Base-by-base conservation (phyloP, 257 asterid genomes). In the Rubia yunnanensis region DNA sequence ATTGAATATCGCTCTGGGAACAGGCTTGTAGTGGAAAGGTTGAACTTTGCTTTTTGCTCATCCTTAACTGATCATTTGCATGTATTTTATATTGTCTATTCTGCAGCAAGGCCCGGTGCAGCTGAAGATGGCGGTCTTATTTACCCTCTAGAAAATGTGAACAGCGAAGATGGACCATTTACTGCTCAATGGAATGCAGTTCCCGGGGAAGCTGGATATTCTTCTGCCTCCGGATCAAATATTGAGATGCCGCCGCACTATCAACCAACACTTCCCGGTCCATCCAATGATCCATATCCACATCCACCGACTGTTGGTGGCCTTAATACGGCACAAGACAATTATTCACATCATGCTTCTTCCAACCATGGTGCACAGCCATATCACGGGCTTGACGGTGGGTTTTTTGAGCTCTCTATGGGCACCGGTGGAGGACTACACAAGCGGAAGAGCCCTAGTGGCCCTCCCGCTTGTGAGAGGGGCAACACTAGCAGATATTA, bases 401-500 rank as follows among this genome's bases (percentile, higher is more conserved):
- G 85, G 49, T 76, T 74, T 69, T 75, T 72, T 31, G 81, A 90
- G 72, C 83, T 70, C 69, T 56, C 80, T 36, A 65, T 75, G 73
- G 81, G 77, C 75, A 83, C 66, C 65, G 63, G 78, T 60, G 79
- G 90, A 77, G 91, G 95, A 56, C 80, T 79, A 22, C 76, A 78
- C 82, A 88, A 88, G 79, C 80, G 96, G 17, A 91, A 88, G 81
- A 78, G 85, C 81, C 89, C 84, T 38, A 71, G 86, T 63, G 55
- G 70, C 61, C 86, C 88, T 67, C 81, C 83, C 54, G 67, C 74
- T 68, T 73, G 81, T 68, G 91, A 82, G 67, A 72, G 87, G 70
- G 92, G 87, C 55, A 81, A 87, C 69, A 74, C 86, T 14, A 81
- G 86, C 82, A 80, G 87, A 73, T 82, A 70, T 66, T 83, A 72